Evolutionary conservation across 352 stramenopile species (phyloP).

Genomic region (Phytophthora boehmeriae): DNA sequence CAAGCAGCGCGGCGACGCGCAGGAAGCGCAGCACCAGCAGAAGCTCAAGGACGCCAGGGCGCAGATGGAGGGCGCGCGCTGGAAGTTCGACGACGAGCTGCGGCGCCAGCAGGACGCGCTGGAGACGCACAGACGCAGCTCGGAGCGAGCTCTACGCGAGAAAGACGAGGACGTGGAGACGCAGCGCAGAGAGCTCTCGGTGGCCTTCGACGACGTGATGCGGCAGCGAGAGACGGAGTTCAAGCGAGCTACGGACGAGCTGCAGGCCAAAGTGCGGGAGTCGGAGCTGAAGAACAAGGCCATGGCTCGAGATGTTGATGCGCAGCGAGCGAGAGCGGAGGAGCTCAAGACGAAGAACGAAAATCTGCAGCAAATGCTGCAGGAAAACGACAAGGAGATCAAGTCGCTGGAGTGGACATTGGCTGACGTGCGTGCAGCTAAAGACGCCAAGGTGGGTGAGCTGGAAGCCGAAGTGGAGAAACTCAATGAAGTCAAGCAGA

Average conservation of each 20-base stretch:
- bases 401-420: slow-evolving; percentile 79
- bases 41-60: slow-evolving; percentile 78
- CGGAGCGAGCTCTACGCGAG: slow-evolving; percentile 64
- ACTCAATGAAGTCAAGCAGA: slow-evolving; percentile 77
- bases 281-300: slow-evolving; percentile 68
- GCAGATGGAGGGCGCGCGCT: slow-evolving; percentile 73
- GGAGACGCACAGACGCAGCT: slow-evolving; percentile 53
- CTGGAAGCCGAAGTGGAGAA: slow-evolving; percentile 61
- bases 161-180: slow-evolving; percentile 83
- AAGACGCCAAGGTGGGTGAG: slow-evolving; percentile 69
- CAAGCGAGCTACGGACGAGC: slow-evolving; percentile 47
- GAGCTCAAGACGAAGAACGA: slow-evolving; percentile 74
- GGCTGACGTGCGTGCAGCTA: slow-evolving; percentile 55
- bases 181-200: slow-evolving; percentile 70
- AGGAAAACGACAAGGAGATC: slow-evolving; percentile 67
- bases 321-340: slow-evolving; percentile 43
- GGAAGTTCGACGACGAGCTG: slow-evolving; percentile 81
- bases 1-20: slow-evolving; percentile 46
- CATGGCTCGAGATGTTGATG: slow-evolving; percentile 47
- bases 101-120: slow-evolving; percentile 66
- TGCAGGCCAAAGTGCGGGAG: slow-evolving; percentile 51
- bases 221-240: slow-evolving; percentile 69
- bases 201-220: slow-evolving; percentile 83
- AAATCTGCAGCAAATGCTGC: slow-evolving; percentile 60
- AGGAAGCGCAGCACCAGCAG: slow-evolving; percentile 64